Percentiles rank a stretch among this genome's conserved stretches.
These are phyloP conservation scores for Syzygium syzygioides DNA, from an alignment of 441 rosid genomes.

Conservation along the genomic window DNA sequence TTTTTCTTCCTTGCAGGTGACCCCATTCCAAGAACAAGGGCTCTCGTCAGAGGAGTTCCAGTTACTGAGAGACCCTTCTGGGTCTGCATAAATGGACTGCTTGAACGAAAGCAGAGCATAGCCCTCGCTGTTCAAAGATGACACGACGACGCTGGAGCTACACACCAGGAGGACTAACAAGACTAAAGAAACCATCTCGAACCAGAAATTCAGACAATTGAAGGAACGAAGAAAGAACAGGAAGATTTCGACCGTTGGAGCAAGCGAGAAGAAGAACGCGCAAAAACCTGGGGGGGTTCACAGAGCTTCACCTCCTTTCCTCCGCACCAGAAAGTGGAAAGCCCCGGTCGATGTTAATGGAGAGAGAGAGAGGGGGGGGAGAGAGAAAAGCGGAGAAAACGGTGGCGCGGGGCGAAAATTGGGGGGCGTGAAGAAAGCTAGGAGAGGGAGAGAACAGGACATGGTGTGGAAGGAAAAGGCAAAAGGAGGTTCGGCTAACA, in stretches of 20 bases:
- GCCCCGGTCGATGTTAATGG: neutral
- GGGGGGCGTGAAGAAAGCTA: neutral
- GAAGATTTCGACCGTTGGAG: neutral
- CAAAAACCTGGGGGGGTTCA: slow-evolving; percentile 1
- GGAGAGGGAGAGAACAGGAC: neutral
- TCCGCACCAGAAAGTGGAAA: neutral
- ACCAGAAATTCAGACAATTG: neutral
- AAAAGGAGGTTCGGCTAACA: neutral
- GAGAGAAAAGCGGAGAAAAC: neutral
- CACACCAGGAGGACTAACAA: slow-evolving; percentile 33
- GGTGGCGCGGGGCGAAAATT: neutral
- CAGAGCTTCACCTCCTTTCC: slow-evolving; percentile 25
- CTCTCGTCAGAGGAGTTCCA: slow-evolving; percentile 77
- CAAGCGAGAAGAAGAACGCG: neutral
- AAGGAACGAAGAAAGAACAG: fast-evolving
- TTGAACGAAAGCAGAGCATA: slow-evolving; percentile 70
- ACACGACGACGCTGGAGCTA: slow-evolving; percentile 21
- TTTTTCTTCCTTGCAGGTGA: slow-evolving; percentile 73
- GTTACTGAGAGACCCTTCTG: slow-evolving; percentile 68
- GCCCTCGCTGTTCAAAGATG: slow-evolving; percentile 56
- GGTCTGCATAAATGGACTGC: slow-evolving; percentile 58
- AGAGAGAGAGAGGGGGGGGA: neutral
- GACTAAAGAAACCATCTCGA: slow-evolving; percentile 20
- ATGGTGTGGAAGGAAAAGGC: neutral
- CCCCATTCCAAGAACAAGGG: slow-evolving; percentile 93